Percentiles rank a stretch among this genome's conserved stretches.
These are phyloP conservation scores for Astraeus odoratus DNA, from an alignment of 768 basidiomycete species.

Conservation along the genomic window DNA sequence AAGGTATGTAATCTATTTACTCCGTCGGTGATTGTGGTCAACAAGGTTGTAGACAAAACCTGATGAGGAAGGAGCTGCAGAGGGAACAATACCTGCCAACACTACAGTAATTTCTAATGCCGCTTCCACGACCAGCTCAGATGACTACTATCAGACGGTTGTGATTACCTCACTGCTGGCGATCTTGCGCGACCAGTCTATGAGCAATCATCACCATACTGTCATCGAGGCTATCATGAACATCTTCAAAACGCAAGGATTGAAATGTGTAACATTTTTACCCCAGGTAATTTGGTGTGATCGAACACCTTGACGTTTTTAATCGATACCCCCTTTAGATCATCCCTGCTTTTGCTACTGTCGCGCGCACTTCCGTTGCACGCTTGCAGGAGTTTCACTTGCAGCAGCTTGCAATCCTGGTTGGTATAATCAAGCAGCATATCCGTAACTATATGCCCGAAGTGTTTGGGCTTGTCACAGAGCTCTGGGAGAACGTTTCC, in stretches of 20 bases:
- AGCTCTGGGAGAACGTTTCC: constrained; percentile 81
- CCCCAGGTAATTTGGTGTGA: constrained; percentile 60
- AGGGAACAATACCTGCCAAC: constrained; percentile 53
- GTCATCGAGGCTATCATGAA: constrained; percentile 98
- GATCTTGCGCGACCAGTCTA: constrained; percentile 83
- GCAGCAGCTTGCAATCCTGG: constrained; percentile 91
- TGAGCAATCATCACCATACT: constrained; percentile 81
- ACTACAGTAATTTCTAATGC: constrained; percentile 65
- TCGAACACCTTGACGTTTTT: constrained; percentile 6
- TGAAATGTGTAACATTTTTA: constrained; percentile 93
- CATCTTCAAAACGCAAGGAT: constrained; percentile 96
- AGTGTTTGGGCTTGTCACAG: constrained; percentile 77
- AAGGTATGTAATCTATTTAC: constrained; percentile 53
- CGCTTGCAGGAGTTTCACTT: constrained; percentile 89
- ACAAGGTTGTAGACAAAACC: constrained; percentile 40
- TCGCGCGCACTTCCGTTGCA: constrained; percentile 75
- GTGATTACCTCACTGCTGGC: constrained; percentile 84
- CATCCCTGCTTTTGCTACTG: constrained; percentile 88
- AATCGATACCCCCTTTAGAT: constrained; percentile 45
- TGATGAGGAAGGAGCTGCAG: constrained; percentile 55
- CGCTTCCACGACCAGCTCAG: constrained; percentile 57
- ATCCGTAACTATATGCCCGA: constrained; percentile 87
- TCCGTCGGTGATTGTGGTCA: constrained; percentile 2
- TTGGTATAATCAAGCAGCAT: constrained; percentile 96
- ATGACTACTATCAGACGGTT: constrained; percentile 96